phyloP scores from a whole-genome alignment of 106 monocot genomes.

The Acorus calamus region DNA sequence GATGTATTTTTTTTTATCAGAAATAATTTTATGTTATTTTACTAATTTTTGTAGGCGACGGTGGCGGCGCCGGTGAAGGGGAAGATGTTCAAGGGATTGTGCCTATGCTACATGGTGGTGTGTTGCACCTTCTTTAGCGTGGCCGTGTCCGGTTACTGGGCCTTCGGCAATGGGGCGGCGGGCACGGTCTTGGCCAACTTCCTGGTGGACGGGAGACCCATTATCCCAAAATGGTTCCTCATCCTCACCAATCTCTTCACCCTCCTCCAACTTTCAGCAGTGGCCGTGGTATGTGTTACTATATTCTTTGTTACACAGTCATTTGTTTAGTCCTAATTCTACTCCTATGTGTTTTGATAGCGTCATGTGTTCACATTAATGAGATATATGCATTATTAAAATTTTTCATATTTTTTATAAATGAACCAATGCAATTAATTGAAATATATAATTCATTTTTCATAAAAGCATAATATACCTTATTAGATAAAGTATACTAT shows the following conservation, averaged over 20 bases:
- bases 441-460: no score
- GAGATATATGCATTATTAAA: no score
- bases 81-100: slow-evolving; percentile 9
- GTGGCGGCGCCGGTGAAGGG: slow-evolving; percentile 1
- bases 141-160: slow-evolving; percentile 8
- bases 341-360: no score
- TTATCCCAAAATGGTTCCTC: neutral
- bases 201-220: neutral
- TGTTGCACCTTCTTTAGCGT: slow-evolving; percentile 1
- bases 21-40: neutral
- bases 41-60: slow-evolving; percentile 2
- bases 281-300: neutral
- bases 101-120: slow-evolving; percentile 5
- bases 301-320: no score
- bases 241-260: slow-evolving; percentile 3
- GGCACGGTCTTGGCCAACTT: neutral
- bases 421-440: no score
- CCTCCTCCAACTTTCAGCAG: slow-evolving; percentile 4
- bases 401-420: no score
- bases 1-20: no score
- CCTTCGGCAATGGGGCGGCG: neutral
- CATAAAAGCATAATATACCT: no score
- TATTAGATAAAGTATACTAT: no score
- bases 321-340: no score
- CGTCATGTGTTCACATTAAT: no score